Percentiles rank a stretch among this genome's conserved stretches.
Conservation (phyloP, 352 stramenopile genomes). For the Pythium graminicola region DNA sequence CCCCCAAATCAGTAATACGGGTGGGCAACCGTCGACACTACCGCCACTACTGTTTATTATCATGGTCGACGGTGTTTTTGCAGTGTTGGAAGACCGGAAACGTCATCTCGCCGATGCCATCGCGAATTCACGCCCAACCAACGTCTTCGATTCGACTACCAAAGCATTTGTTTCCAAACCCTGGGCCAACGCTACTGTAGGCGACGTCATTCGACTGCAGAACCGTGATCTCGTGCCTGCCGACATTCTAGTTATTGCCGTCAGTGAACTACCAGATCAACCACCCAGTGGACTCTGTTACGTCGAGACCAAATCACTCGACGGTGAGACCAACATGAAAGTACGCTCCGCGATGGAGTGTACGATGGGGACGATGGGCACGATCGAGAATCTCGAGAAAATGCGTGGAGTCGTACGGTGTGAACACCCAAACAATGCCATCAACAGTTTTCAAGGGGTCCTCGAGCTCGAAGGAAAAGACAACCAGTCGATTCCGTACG, state of each 20-base stretch:
- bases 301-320: conserved; percentile 80
- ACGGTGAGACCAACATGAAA: conserved; percentile 83
- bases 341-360: conserved; percentile 70
- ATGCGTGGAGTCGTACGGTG: conserved; percentile 60
- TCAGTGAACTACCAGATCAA: conserved; percentile 16
- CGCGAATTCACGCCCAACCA: conserved; percentile 69
- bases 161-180: conserved; percentile 63
- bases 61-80: conserved; percentile 85
- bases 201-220: conserved; percentile 72
- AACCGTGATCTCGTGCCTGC: conserved; percentile 59
- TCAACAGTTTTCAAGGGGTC: conserved; percentile 87
- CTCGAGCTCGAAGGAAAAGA: conserved; percentile 70
- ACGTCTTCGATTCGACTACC: conserved; percentile 62
- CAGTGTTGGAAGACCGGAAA: conserved; percentile 79
- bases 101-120: conserved; percentile 72
- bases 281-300: conserved; percentile 75
- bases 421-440: conserved; percentile 75
- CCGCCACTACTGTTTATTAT: conserved; percentile 87
- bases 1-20: conserved; percentile 73
- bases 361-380: conserved; percentile 28
- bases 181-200: conserved; percentile 73
- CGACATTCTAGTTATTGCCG: conserved; percentile 60
- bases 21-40: conserved; percentile 69
- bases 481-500: conserved; percentile 63
- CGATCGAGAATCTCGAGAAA: conserved; percentile 25